Percentiles rank a stretch among this genome's conserved stretches.
Evolutionary conservation across 208 protist species (phyloP).

Genomic region (Leishmania amazonensis): DNA sequence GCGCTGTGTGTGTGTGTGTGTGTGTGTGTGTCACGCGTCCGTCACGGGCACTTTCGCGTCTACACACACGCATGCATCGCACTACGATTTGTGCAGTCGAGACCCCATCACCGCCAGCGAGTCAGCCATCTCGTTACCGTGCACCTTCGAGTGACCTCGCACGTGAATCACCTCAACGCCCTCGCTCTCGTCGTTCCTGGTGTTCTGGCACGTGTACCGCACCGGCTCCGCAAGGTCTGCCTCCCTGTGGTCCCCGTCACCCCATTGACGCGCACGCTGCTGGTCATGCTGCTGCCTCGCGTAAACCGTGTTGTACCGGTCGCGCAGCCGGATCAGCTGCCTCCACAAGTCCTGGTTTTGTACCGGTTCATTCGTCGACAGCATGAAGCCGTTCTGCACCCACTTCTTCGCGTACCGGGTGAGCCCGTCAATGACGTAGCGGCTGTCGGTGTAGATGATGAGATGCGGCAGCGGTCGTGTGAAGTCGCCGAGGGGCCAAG

Average conservation of each 20-base stretch:
- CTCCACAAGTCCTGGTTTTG: constrained; percentile 76
- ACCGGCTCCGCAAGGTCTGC: constrained; percentile 1
- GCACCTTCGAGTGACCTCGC: constrained; percentile 61
- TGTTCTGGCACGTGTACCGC: constrained; percentile 30
- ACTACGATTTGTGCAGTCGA: constrained; percentile 11
- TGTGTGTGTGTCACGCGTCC: background rate
- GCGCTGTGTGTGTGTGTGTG: background rate
- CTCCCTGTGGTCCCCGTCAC: background rate
- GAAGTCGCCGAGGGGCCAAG: constrained; percentile 9
- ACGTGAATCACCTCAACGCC: constrained; percentile 68
- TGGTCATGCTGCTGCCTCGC: constrained; percentile 28
- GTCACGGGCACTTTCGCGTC: background rate
- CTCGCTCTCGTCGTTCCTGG: constrained; percentile 34
- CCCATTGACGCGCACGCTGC: background rate
- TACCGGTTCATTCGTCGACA: constrained; percentile 45
- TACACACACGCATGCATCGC: background rate
- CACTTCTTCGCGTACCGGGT: constrained; percentile 59
- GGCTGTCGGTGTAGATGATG: constrained; percentile 76
- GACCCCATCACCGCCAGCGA: constrained; percentile 51
- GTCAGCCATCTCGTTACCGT: constrained; percentile 79
- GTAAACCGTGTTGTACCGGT: constrained; percentile 56
- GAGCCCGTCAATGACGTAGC: constrained; percentile 73
- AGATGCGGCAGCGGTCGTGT: constrained; percentile 40
- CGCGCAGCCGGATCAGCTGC: constrained; percentile 38
- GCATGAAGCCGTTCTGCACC: constrained; percentile 59